A percentile compares a stretch with the other conserved stretches of the same genome.
Evolutionary conservation across 768 basidiomycete genomes (phyloP).

Genomic region (Hydnum rufescens): DNA sequence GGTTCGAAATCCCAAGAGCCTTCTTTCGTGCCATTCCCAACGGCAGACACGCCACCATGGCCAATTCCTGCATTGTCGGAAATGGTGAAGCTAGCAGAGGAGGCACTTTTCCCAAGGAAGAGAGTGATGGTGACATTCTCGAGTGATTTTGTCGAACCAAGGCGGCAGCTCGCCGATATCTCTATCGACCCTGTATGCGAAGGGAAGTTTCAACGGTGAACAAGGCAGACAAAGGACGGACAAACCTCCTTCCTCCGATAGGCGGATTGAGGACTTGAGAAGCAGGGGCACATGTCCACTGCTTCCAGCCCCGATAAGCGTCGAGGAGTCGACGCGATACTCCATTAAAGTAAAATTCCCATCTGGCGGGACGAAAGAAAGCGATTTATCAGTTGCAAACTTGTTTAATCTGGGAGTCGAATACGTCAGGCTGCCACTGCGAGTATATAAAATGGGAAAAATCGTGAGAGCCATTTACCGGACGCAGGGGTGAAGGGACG

Average conservation of each 20-base stretch:
- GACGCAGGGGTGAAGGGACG: slow-evolving; percentile 83
- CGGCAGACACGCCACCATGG: background rate
- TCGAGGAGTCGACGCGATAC: slow-evolving; percentile 35
- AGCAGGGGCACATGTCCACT: slow-evolving; percentile 16
- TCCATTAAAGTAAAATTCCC: slow-evolving; percentile 70
- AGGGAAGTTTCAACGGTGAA: background rate
- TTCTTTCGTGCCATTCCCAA: slow-evolving; percentile 36
- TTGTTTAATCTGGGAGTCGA: slow-evolving; percentile 40
- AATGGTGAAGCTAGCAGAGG: slow-evolving; percentile 11
- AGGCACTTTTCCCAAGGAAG: background rate
- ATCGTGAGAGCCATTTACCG: slow-evolving; percentile 36
- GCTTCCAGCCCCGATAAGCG: slow-evolving; percentile 19
- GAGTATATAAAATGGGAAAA: background rate
- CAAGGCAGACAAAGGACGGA: background rate
- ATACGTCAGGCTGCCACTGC: background rate
- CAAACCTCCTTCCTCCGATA: slow-evolving; percentile 26
- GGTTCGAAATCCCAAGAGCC: slow-evolving; percentile 73
- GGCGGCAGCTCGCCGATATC: background rate
- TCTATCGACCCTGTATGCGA: background rate
- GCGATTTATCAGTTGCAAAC: slow-evolving; percentile 51
- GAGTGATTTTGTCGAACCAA: background rate
- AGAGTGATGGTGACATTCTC: background rate
- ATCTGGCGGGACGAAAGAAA: slow-evolving; percentile 91
- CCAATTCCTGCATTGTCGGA: slow-evolving; percentile 2
- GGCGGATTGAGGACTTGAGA: slow-evolving; percentile 17